These are phyloP conservation scores for Stellera chamaejasme DNA, from an alignment of 345 rosid genomes.

Conservation along the genomic window DNA sequence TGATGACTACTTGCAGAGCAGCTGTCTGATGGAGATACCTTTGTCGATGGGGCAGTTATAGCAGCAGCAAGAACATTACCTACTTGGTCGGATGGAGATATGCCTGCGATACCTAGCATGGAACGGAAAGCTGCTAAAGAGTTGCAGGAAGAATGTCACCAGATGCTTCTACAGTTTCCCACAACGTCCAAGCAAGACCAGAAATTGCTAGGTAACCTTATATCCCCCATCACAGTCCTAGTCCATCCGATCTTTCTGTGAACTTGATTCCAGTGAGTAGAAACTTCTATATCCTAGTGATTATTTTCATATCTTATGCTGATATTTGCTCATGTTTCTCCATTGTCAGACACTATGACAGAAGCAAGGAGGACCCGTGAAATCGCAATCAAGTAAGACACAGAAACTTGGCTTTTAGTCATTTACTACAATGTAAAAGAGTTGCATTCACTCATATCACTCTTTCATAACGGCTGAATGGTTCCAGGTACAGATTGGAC, in stretches of 20 bases:
- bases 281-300: background rate
- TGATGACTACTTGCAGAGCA: conserved; percentile 25
- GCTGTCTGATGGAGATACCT: conserved; percentile 38
- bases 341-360: conserved; percentile 43
- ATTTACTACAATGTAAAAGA: background rate
- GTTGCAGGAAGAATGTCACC: conserved; percentile 71
- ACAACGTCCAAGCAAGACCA: conserved; percentile 69
- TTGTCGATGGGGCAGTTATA: conserved; percentile 79
- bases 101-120: conserved; percentile 65
- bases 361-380: conserved; percentile 52
- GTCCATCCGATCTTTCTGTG: no score
- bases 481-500: conserved; percentile 65
- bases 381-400: conserved; percentile 52
- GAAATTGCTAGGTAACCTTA: conserved; percentile 47
- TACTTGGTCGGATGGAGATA: conserved; percentile 79
- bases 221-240: background rate
- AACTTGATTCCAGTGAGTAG: background rate
- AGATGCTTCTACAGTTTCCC: conserved; percentile 62
- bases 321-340: background rate
- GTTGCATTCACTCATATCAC: background rate
- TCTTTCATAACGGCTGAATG: background rate
- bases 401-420: background rate
- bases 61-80: conserved; percentile 92
- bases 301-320: background rate
- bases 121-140: conserved; percentile 79